A percentile compares a stretch with the other conserved stretches of the same genome.
Conservation (phyloP, 1,139 yeast species). For the Yamadazyma epiphylla region DNA sequence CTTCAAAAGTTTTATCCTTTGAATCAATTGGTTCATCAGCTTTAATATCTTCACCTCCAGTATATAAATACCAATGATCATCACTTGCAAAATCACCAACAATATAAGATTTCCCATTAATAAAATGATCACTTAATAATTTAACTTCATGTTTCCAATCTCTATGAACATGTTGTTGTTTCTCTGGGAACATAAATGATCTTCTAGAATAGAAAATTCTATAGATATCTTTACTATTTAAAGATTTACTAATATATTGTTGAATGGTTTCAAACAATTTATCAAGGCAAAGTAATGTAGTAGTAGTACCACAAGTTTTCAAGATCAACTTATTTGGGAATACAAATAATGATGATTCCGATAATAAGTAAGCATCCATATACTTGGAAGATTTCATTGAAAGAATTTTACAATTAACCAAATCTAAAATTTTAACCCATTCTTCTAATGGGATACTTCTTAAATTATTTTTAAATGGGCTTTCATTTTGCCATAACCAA, state of each 20-base stretch:
- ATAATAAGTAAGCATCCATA: slow-evolving; percentile 80
- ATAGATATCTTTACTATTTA: slow-evolving; percentile 40
- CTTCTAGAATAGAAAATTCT: slow-evolving; percentile 87
- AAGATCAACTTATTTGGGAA: slow-evolving; percentile 80
- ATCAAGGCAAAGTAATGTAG: slow-evolving; percentile 76
- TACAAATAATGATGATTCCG: slow-evolving; percentile 89
- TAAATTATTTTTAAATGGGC: slow-evolving; percentile 48
- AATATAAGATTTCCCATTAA: slow-evolving; percentile 64
- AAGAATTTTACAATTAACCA: slow-evolving; percentile 84
- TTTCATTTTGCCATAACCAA: slow-evolving; percentile 62
- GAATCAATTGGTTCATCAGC: slow-evolving; percentile 3
- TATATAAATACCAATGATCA: slow-evolving; percentile 90
- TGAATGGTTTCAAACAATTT: slow-evolving; percentile 48
- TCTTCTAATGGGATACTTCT: slow-evolving; percentile 60
- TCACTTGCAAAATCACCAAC: slow-evolving; percentile 73
- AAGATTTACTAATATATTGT: slow-evolving; percentile 11
- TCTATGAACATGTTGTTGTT: slow-evolving; percentile 76
- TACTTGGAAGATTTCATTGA: slow-evolving; percentile 66
- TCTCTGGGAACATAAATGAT: slow-evolving; percentile 87
- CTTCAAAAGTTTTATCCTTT: slow-evolving; percentile 77
- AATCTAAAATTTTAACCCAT: slow-evolving; percentile 73
- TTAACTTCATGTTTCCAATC: slow-evolving; percentile 82
- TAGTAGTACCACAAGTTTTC: slow-evolving; percentile 96
- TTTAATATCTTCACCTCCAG: slow-evolving; percentile 41
- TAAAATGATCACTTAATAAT: slow-evolving; percentile 61